Evolutionary conservation across 257 asterid species (phyloP).

Genomic region (Solanum chiquidenum): DNA sequence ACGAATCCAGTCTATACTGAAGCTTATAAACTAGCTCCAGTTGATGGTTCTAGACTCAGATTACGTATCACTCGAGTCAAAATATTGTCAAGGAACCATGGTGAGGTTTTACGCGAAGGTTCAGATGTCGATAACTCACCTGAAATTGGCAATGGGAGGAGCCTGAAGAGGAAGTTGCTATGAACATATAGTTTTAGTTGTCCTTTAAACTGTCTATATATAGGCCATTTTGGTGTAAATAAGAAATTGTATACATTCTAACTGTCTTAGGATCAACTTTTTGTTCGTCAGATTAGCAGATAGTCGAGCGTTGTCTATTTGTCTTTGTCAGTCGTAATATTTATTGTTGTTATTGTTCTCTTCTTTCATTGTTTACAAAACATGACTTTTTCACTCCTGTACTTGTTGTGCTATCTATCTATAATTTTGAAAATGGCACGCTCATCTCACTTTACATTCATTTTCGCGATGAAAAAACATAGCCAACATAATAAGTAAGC

Average conservation of each 20-base stretch:
- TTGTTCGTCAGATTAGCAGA: background rate
- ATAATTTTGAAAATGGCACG: background rate
- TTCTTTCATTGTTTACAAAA: background rate
- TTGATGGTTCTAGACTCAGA: background rate
- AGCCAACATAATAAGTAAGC: background rate
- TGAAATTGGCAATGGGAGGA: background rate
- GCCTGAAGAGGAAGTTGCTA: background rate
- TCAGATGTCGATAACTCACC: background rate
- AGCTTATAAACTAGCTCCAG: background rate
- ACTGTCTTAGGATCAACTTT: background rate
- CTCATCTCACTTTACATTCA: background rate
- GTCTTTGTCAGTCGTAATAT: background rate
- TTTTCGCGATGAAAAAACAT: background rate
- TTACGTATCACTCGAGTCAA: background rate
- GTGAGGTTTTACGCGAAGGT: background rate
- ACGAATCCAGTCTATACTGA: background rate
- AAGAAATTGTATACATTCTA: background rate
- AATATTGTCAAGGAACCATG: conserved; percentile 13
- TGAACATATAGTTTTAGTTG: background rate
- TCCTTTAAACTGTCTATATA: background rate
- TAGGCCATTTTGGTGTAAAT: background rate
- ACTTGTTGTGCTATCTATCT: background rate
- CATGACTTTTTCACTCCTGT: background rate
- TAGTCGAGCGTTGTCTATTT: background rate
- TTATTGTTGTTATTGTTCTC: background rate